phyloP scores from a whole-genome alignment of 345 rosid species.

The Sisymbrium irio region DNA sequence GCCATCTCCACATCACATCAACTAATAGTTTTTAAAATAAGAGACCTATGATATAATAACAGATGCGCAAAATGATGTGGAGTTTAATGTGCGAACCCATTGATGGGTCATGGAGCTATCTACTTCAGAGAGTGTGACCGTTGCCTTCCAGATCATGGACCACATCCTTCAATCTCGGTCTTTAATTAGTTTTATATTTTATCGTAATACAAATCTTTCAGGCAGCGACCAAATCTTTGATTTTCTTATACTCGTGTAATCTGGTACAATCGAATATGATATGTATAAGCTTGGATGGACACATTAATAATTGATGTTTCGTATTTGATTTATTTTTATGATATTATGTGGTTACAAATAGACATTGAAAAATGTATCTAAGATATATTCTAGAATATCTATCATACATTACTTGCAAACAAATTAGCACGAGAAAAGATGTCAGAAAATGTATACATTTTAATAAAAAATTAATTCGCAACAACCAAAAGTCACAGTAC shows the following conservation, averaged over 20 bases:
- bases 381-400: neutral
- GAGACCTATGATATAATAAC: neutral
- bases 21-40: neutral
- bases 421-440: too few species aligned
- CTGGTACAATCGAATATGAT: neutral
- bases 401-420: neutral
- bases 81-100: slow-evolving; percentile 4
- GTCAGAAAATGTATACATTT: too few species aligned
- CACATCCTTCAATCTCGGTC: slow-evolving; percentile 12
- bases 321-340: neutral
- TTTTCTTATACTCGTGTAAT: neutral
- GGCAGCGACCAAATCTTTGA: slow-evolving; percentile 4
- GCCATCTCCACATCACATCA: slow-evolving; percentile 7
- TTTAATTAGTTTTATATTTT: neutral
- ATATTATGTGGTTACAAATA: neutral
- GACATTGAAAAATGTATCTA: neutral
- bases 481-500: too few species aligned
- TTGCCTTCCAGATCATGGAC: slow-evolving; percentile 4
- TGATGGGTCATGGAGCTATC: slow-evolving; percentile 18
- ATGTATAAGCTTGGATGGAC: neutral
- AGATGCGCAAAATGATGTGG: neutral
- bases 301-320: neutral
- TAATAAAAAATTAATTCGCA: too few species aligned
- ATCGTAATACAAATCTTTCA: neutral
- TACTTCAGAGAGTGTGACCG: slow-evolving; percentile 13